phyloP scores from a whole-genome alignment of 208 protist genomes.

The Crithidia thermophila region DNA sequence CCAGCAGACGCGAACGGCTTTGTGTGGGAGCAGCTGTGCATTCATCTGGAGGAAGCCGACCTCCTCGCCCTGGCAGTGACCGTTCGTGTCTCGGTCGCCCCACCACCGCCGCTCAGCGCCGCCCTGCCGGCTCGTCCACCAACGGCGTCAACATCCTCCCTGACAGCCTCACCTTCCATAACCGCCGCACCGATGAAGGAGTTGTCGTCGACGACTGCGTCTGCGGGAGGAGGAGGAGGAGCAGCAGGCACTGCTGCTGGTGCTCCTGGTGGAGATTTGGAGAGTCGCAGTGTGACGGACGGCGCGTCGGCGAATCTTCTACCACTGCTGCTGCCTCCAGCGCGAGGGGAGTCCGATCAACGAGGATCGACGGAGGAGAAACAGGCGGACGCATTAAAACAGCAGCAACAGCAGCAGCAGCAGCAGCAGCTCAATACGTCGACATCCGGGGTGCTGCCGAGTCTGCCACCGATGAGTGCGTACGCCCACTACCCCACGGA shows the following conservation, averaged over 20 bases:
- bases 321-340: no score
- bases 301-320: no score
- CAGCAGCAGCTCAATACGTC: no score
- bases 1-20: neutral
- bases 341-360: no score
- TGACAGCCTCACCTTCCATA: neutral
- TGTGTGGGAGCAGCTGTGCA: slow-evolving; percentile 4
- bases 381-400: no score
- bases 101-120: neutral
- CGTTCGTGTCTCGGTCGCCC: neutral
- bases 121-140: neutral
- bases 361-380: no score
- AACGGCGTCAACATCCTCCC: neutral
- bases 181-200: neutral
- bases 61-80: neutral
- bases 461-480: neutral
- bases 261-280: neutral
- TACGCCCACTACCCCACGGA: neutral
- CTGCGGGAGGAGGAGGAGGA: neutral
- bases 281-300: no score
- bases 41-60: neutral
- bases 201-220: neutral
- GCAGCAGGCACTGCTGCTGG: neutral
- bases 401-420: no score
- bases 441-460: no score